Percentiles rank a stretch among this genome's conserved stretches.
Conservation (phyloP, 768 basidiomycete species). For the Calocera viscosa region DNA sequence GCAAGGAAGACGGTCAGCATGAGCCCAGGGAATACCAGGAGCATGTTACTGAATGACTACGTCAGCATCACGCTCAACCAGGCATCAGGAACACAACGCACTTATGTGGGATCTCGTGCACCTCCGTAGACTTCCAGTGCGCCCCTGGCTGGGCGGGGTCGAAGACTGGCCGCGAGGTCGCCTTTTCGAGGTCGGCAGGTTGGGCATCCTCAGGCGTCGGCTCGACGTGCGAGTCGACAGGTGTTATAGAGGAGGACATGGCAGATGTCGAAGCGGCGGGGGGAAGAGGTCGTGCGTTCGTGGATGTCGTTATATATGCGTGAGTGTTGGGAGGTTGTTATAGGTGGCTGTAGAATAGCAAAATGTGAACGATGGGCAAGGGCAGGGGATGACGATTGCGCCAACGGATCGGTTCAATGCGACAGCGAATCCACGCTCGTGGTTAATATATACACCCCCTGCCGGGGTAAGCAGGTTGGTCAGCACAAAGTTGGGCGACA, state of each 20-base stretch:
- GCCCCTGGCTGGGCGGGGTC: conserved; percentile 1
- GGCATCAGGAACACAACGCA: conserved; percentile 1
- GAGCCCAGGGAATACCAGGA: conserved; percentile 14
- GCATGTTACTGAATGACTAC: conserved; percentile 12
- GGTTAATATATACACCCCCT: too few relatives aligned
- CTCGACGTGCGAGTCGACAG: not conserved
- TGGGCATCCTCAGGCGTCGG: not conserved
- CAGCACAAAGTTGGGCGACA: too few relatives aligned
- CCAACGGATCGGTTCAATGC: too few relatives aligned
- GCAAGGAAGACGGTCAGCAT: conserved; percentile 23
- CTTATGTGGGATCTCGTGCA: conserved; percentile 13
- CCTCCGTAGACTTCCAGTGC: conserved; percentile 10
- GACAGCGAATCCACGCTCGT: too few relatives aligned
- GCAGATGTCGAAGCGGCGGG: not conserved
- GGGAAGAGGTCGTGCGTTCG: not conserved
- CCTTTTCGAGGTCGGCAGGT: not conserved
- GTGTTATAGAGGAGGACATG: not conserved
- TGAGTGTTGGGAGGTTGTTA: not conserved
- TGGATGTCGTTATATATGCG: not conserved
- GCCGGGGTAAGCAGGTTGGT: too few relatives aligned
- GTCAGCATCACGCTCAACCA: not conserved
- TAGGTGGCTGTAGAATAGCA: too few relatives aligned
- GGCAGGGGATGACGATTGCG: too few relatives aligned
- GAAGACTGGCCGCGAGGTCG: not conserved
- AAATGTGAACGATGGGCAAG: too few relatives aligned